phyloP scores from a whole-genome alignment of 768 basidiomycete genomes.

The Exidia glandulosa region DNA sequence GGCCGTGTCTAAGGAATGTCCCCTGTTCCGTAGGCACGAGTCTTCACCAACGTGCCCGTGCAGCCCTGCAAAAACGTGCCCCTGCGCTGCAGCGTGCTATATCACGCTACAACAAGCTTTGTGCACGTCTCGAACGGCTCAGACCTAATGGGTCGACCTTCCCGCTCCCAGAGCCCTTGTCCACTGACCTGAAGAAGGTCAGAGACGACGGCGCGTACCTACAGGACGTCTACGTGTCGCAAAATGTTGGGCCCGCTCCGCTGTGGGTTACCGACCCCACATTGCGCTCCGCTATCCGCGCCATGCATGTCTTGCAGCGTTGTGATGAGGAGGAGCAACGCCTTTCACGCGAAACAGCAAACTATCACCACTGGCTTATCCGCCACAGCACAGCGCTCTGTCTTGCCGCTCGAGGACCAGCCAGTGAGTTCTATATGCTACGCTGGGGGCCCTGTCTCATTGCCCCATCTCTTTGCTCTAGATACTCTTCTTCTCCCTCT shows the following conservation, averaged over 20 bases:
- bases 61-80: constrained; percentile 20
- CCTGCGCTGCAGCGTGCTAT: constrained; percentile 21
- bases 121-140: constrained; percentile 16
- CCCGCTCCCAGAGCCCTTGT: constrained; percentile 23
- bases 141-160: constrained; percentile 13
- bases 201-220: constrained; percentile 14
- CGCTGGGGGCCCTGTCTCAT: too few relatives aligned
- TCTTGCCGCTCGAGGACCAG: background rate
- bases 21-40: constrained; percentile 19
- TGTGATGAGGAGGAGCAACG: constrained; percentile 21
- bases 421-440: background rate
- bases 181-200: constrained; percentile 16
- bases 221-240: constrained; percentile 27
- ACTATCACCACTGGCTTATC: constrained; percentile 25
- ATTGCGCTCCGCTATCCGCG: constrained; percentile 20
- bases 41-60: constrained; percentile 21
- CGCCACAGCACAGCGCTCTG: constrained; percentile 7
- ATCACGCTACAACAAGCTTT: constrained; percentile 17
- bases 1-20: too few relatives aligned
- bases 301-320: constrained; percentile 16
- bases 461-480: too few relatives aligned
- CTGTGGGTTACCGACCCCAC: constrained; percentile 24
- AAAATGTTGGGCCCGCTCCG: constrained; percentile 8
- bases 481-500: too few relatives aligned
- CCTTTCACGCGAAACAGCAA: constrained; percentile 20